Conservation (phyloP, 2,329 filamentous ascomycete genomes). For the Aspergillus novofumigatus region DNA sequence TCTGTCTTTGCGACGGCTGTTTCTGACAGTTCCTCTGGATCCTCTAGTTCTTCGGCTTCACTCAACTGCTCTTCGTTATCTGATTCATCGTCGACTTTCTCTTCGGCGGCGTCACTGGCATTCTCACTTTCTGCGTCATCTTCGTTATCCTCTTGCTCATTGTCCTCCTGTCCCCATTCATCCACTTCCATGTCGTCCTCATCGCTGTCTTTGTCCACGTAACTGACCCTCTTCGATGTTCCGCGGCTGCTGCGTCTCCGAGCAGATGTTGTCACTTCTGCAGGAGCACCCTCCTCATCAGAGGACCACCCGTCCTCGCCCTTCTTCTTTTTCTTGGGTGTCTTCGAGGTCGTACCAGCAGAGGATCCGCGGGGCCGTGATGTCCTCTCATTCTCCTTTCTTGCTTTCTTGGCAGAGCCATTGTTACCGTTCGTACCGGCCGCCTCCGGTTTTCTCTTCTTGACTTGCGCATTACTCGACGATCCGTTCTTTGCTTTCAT, state of each 20-base stretch:
- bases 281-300: constrained; percentile 37
- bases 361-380: constrained; percentile 33
- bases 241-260: constrained; percentile 40
- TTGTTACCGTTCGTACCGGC: constrained; percentile 22
- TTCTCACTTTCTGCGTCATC: constrained; percentile 20
- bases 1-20: background rate
- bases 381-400: constrained; percentile 28
- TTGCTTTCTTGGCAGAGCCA: constrained; percentile 27
- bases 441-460: constrained; percentile 42
- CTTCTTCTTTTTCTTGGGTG: constrained; percentile 35
- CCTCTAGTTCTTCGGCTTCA: constrained; percentile 23
- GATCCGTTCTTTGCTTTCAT: constrained; percentile 56
- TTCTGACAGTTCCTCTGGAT: constrained; percentile 14
- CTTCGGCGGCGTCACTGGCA: constrained; percentile 18
- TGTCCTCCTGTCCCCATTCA: constrained; percentile 30
- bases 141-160: constrained; percentile 26
- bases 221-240: constrained; percentile 35
- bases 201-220: constrained; percentile 43
- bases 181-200: constrained; percentile 43
- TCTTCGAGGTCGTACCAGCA: constrained; percentile 26
- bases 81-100: constrained; percentile 14
- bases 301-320: constrained; percentile 39
- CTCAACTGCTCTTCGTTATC: constrained; percentile 6
- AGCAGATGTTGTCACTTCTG: constrained; percentile 27
- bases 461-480: constrained; percentile 22